Evolutionary conservation across 1,284 basidiomycete genomes (phyloP).

Genomic region (Cryptococcus amylolentus): DNA sequence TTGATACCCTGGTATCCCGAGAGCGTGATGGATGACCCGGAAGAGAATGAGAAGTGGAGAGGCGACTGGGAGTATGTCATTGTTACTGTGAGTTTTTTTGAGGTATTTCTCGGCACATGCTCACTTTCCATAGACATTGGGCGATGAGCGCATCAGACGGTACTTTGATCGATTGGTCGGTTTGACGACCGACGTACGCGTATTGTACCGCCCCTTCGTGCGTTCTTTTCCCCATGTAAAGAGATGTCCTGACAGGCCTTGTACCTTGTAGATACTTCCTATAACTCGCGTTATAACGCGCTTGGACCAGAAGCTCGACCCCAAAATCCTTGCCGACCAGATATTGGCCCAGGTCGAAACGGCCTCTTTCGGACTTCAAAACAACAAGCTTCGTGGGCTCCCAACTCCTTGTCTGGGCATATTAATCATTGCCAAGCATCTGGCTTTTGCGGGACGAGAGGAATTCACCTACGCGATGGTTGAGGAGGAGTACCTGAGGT

Average conservation of each 20-base stretch:
- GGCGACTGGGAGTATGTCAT: slow-evolving; percentile 55
- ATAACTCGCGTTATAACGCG: slow-evolving; percentile 32
- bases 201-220: slow-evolving; percentile 66
- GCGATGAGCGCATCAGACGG: slow-evolving; percentile 28
- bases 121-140: slow-evolving; percentile 14
- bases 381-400: slow-evolving; percentile 31
- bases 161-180: slow-evolving; percentile 58
- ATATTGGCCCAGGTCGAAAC: slow-evolving; percentile 37
- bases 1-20: background rate
- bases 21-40: slow-evolving; percentile 48
- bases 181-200: slow-evolving; percentile 64
- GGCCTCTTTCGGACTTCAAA: slow-evolving; percentile 36
- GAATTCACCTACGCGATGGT: slow-evolving; percentile 50
- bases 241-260: background rate
- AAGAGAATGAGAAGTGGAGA: slow-evolving; percentile 39
- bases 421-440: slow-evolving; percentile 58
- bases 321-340: slow-evolving; percentile 11
- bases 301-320: slow-evolving; percentile 23
- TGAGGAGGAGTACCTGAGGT: slow-evolving; percentile 48
- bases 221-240: slow-evolving; percentile 23
- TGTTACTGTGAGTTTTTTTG: slow-evolving; percentile 16
- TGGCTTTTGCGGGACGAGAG: slow-evolving; percentile 68
- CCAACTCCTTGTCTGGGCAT: slow-evolving; percentile 46
- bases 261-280: slow-evolving; percentile 28
- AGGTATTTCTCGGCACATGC: slow-evolving; percentile 55